Base-by-base conservation (phyloP, 2,329 filamentous ascomycete species). In the Sporothrix pseudoabietina region DNA sequence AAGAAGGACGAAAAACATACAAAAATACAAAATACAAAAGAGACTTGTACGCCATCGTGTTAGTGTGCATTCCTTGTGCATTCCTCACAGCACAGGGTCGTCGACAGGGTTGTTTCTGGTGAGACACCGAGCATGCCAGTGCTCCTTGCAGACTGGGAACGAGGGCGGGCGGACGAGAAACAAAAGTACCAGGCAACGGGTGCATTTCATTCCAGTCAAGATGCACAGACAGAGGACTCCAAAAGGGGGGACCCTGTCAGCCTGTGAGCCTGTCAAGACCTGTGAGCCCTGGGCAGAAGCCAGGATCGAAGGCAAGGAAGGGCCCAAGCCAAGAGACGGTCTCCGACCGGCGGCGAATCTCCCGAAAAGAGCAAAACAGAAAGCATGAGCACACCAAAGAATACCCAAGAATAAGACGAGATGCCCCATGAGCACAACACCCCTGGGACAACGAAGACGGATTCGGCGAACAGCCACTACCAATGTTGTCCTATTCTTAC, bases 71-170 rank as follows among this genome's bases (percentile, higher is more conserved):
- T 68, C 65, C 65, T 68, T 52, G 41, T 8, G 30, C 22, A 68
- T 68, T 49, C 44, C 65, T 68, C 65, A n/a, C 26, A 69, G 30
- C 8, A 39, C 26, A 66, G 39, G 61, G 61, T 66, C 39, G 44
- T 49, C 14, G 44, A 59, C 30, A 59, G 55, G 30, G 55, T 22
- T 32, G 12, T 26, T 10, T 54, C 26, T 68, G 47, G 47, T 69
- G 66, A 69, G 66, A 69, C 66, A 54, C 47, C 66, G 66, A 26
- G 47, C 66, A 69, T 69, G 47, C 66, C 66, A 69, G 66, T 39
- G 66, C 66, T 54, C 66, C 66, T 69, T 69, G 66, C 47, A 54
- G 66, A 52, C 44, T 32, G 35, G 39, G 22, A 66, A 52, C 41
- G 14, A 52, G 26, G 44, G 16, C 44, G 30, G 44, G 32, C 22